Evolutionary conservation across 2,329 filamentous ascomycete genomes (phyloP).

Genomic region (Trichophyton schoenleinii): DNA sequence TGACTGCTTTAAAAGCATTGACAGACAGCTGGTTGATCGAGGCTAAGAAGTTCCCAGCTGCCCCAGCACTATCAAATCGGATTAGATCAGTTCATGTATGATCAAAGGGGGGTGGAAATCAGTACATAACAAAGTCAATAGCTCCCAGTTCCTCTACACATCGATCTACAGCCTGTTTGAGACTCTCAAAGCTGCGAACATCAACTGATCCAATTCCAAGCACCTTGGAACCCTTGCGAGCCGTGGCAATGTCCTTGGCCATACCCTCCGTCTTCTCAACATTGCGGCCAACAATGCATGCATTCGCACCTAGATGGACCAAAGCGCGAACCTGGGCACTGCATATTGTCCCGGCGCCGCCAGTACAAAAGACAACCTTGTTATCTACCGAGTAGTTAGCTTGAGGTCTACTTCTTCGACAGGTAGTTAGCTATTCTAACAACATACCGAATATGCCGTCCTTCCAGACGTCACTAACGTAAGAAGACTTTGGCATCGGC

Average conservation of each 20-base stretch:
- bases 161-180: constrained; percentile 62
- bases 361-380: constrained; percentile 90
- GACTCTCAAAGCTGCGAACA: constrained; percentile 58
- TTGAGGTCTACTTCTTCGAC: neutral
- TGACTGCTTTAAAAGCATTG: constrained; percentile 90
- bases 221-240: constrained; percentile 66
- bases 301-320: constrained; percentile 81
- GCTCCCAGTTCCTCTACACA: constrained; percentile 72
- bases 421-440: neutral
- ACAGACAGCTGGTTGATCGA: constrained; percentile 67
- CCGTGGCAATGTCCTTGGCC: constrained; percentile 70
- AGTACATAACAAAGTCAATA: constrained; percentile 86
- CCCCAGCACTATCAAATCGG: constrained; percentile 55
- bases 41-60: constrained; percentile 89
- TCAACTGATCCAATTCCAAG: constrained; percentile 65
- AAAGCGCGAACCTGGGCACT: constrained; percentile 85
- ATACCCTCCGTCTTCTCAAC: constrained; percentile 71
- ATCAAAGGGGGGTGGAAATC: constrained; percentile 5
- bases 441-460: constrained; percentile 71
- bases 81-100: neutral
- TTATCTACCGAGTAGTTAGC: constrained; percentile 43
- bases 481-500: constrained; percentile 59
- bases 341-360: constrained; percentile 86
- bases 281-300: constrained; percentile 86
- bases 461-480: constrained; percentile 71